Evolutionary conservation across 2,329 filamentous ascomycete genomes (phyloP).

Genomic region (Cytospora leucostoma): DNA sequence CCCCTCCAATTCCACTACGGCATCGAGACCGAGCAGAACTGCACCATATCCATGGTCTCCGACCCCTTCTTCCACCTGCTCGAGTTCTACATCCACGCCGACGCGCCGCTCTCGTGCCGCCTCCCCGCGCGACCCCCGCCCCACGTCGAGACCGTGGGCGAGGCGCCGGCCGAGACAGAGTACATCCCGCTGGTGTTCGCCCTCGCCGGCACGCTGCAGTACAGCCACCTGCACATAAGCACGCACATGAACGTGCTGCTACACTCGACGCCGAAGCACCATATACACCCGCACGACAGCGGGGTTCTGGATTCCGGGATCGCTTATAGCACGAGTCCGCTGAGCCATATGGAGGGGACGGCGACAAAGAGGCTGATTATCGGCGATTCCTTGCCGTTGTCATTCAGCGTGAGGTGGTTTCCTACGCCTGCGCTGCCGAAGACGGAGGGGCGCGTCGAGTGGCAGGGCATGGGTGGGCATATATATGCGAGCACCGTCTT

Average conservation of each 20-base stretch:
- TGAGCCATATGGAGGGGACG: conserved; percentile 59
- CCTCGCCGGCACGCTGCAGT: conserved; percentile 83
- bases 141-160: conserved; percentile 57
- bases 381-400: conserved; percentile 78
- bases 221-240: conserved; percentile 86
- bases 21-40: conserved; percentile 77
- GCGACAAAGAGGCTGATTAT: conserved; percentile 72
- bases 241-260: conserved; percentile 88
- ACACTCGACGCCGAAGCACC: conserved; percentile 66
- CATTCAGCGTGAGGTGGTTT: conserved; percentile 85
- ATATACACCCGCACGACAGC: conserved; percentile 63
- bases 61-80: conserved; percentile 85
- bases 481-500: conserved; percentile 65
- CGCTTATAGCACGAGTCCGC: conserved; percentile 79
- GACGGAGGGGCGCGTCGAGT: conserved; percentile 65
- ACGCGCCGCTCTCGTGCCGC: conserved; percentile 89
- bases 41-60: conserved; percentile 74
- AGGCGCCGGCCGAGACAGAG: conserved; percentile 51
- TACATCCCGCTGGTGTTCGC: conserved; percentile 88
- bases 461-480: conserved; percentile 65
- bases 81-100: conserved; percentile 97
- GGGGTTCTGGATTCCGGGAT: conserved; percentile 85
- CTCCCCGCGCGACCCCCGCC: conserved; percentile 73
- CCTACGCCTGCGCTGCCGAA: conserved; percentile 70
- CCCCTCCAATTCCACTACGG: conserved; percentile 88